Evolutionary conservation across 768 basidiomycete species (phyloP).

Genomic region (Macrolepiota albuminosa): DNA sequence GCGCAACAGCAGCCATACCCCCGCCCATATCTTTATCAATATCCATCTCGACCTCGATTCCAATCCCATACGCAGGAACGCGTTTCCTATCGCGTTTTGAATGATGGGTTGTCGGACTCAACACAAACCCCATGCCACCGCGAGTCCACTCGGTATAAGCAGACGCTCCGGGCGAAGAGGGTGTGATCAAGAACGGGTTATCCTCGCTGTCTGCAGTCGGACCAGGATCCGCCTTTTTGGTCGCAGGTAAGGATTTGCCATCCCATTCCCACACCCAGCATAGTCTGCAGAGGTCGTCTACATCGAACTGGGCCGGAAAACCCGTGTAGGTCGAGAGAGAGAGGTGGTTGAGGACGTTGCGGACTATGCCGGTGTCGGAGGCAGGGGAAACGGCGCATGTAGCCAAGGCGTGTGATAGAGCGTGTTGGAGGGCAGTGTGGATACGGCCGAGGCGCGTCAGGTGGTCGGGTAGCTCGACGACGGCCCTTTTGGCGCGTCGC

Average conservation of each 20-base stretch:
- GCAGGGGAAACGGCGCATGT: constrained; percentile 76
- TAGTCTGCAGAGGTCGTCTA: constrained; percentile 68
- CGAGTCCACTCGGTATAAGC: constrained; percentile 61
- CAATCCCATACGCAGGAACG: constrained; percentile 77
- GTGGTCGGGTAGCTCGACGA: constrained; percentile 43
- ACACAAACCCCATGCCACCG: constrained; percentile 73
- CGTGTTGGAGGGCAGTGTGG: constrained; percentile 72
- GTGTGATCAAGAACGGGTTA: constrained; percentile 62
- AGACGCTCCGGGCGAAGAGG: constrained; percentile 21
- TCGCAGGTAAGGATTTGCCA: constrained; percentile 34
- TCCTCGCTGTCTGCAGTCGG: constrained; percentile 44
- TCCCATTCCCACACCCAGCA: constrained; percentile 95
- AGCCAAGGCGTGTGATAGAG: constrained; percentile 80
- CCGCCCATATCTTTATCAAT: constrained; percentile 74
- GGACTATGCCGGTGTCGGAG: constrained; percentile 69
- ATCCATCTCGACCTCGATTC: constrained; percentile 84
- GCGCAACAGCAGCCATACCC: constrained; percentile 87
- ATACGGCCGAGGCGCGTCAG: constrained; percentile 58
- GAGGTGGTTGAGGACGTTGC: constrained; percentile 74
- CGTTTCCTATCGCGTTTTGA: constrained; percentile 62
- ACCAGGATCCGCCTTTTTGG: not conserved
- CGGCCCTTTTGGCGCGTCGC: constrained; percentile 23
- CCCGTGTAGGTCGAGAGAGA: constrained; percentile 68
- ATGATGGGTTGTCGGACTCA: constrained; percentile 70
- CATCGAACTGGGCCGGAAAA: constrained; percentile 54